These are phyloP conservation scores for Nemania abortiva DNA, from an alignment of 2,329 filamentous ascomycete genomes.

Conservation along the genomic window DNA sequence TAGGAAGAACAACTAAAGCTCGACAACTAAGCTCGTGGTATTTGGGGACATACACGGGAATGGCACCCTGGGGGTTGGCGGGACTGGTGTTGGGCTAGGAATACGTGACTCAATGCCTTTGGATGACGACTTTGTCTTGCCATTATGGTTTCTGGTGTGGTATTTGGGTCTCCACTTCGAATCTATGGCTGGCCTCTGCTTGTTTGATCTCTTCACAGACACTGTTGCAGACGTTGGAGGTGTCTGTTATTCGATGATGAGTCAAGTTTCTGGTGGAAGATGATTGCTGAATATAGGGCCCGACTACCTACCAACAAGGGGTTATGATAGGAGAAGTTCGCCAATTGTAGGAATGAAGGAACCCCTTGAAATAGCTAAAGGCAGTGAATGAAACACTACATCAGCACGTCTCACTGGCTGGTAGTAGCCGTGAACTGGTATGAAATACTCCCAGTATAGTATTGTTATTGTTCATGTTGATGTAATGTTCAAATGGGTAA, in stretches of 20 bases:
- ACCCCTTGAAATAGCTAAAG: neutral
- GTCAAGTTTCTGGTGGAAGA: neutral
- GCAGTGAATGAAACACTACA: neutral
- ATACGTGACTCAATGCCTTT: neutral
- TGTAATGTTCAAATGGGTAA: neutral
- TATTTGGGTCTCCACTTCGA: neutral
- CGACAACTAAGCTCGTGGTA: neutral
- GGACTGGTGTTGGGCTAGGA: neutral
- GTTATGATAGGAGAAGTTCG: neutral
- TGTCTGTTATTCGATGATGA: constrained; percentile 6
- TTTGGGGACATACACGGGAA: neutral
- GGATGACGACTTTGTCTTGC: neutral
- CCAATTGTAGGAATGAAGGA: neutral
- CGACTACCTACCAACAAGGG: neutral
- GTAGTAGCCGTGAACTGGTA: neutral
- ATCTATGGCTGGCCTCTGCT: neutral
- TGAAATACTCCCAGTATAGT: neutral
- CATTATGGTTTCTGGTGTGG: neutral
- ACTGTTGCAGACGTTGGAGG: neutral
- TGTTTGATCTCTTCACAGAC: neutral
- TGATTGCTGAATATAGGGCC: constrained; percentile 6
- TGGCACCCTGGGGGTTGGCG: neutral
- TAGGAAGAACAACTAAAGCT: neutral
- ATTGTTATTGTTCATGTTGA: neutral
- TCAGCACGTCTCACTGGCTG: neutral